These are phyloP conservation scores for Globisporangium cederbergense DNA, from an alignment of 352 stramenopile genomes.

Conservation along the genomic window DNA sequence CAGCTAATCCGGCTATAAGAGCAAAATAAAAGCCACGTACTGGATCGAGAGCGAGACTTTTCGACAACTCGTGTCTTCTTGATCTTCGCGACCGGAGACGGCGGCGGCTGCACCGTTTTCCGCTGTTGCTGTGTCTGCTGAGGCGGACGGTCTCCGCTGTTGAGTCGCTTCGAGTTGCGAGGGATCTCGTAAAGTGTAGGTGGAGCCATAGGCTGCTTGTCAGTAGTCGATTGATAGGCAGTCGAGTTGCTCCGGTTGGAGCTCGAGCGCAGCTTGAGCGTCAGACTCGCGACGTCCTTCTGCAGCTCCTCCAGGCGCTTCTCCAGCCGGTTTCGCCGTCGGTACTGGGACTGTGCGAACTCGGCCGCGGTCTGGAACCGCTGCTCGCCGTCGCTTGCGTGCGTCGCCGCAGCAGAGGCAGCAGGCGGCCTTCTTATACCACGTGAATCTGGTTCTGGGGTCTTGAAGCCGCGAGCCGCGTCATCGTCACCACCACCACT, in stretches of 20 bases:
- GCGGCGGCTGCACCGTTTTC: neutral
- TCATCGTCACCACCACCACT: neutral
- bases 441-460: slow-evolving; percentile 2
- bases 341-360: slow-evolving; percentile 41
- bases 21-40: neutral
- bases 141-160: neutral
- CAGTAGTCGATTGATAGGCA: slow-evolving; percentile 26
- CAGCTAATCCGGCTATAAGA: neutral
- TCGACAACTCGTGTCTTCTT: slow-evolving; percentile 10
- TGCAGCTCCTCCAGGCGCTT: slow-evolving; percentile 68
- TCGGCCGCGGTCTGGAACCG: slow-evolving; percentile 7
- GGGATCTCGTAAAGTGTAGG: slow-evolving; percentile 1
- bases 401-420: neutral
- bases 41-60: slow-evolving; percentile 12
- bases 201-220: slow-evolving; percentile 16
- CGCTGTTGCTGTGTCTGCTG: slow-evolving; percentile 2
- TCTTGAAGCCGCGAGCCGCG: slow-evolving; percentile 6
- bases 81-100: slow-evolving; percentile 4
- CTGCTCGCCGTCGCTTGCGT: slow-evolving; percentile 10
- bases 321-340: slow-evolving; percentile 57
- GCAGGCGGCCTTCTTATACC: neutral
- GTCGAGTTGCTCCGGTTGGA: slow-evolving; percentile 31
- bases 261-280: slow-evolving; percentile 45
- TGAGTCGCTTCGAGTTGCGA: neutral
- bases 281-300: slow-evolving; percentile 73